Conservation (phyloP, 2,329 filamentous ascomycete species). For the Apiospora rasikravindrae region DNA sequence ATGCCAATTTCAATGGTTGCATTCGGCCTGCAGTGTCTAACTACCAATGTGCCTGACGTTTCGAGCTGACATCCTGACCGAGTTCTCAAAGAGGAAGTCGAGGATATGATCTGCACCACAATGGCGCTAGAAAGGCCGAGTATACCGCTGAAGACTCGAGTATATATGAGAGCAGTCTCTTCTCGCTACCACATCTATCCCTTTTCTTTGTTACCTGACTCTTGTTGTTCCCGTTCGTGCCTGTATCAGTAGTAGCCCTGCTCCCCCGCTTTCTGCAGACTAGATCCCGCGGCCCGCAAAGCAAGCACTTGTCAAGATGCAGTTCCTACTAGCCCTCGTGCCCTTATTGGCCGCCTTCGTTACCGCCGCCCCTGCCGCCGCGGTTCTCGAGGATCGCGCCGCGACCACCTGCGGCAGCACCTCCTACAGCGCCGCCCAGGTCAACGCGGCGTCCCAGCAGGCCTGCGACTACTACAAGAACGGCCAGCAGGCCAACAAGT, state of each 20-base stretch:
- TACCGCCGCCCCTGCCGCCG: conserved; percentile 32
- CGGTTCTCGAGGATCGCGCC: conserved; percentile 44
- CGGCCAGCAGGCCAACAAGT: conserved; percentile 42
- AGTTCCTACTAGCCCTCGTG: conserved; percentile 29
- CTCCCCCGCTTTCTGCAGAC: background rate
- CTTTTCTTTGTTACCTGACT: background rate
- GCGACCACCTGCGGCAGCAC: conserved; percentile 58
- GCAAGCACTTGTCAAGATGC: conserved; percentile 25
- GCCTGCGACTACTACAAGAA: conserved; percentile 55
- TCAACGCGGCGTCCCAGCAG: conserved; percentile 54
- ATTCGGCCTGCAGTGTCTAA: background rate
- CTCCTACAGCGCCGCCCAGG: conserved; percentile 55
- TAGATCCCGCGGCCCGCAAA: background rate
- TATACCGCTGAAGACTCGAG: background rate
- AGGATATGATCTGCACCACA: background rate
- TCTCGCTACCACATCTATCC: background rate
- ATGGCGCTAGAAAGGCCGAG: background rate
- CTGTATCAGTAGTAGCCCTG: background rate
- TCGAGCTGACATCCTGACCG: background rate
- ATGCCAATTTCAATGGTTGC: background rate
- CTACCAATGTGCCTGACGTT: background rate
- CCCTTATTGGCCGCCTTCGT: conserved; percentile 33
- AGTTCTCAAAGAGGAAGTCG: background rate
- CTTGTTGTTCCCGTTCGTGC: background rate
- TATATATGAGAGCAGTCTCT: background rate